Base-by-base conservation (phyloP, 2,329 filamentous ascomycete genomes). In the Uncinocarpus reesii region DNA sequence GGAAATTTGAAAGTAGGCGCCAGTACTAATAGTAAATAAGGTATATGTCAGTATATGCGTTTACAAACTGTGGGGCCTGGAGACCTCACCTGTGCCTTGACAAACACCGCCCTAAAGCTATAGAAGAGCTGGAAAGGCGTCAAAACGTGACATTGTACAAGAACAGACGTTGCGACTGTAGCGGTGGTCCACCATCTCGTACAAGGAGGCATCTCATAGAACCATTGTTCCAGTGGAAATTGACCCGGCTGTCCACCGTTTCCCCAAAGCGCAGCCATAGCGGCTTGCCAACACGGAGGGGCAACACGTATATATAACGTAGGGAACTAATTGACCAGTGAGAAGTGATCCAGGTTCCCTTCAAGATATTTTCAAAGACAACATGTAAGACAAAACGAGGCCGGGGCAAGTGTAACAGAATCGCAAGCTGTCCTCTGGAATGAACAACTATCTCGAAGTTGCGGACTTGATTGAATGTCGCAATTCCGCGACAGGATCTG, bases 151-250 rank as follows among this genome's bases (percentile, higher is more conserved):
- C 88, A 96, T 68, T 96, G 92, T 4, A 96, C 88, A 57, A 96
- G 71, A 13, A 88, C 80, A 57, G 88, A 94, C 8, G 84, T 92
- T 50, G 87, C 72, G 35, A 96, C 81, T 0, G 89, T 94, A 3
- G 89, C 88, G 20, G 87, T 89, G 18, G 92, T 96, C 92, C 92
- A 98, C 83, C 86, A 93, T 53, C 92, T 76, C 31, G 92, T 98
- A 67, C 89, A 94, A 21, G 92, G 80, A 2, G 92, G 92, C 84
- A 95, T 95, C 67, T 98, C 92, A 77, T 87, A 95, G 68, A 95
- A 96, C 92, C 92, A 98, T 57, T 90, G 84, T 68, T 96, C 92
- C 6, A 98, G 76, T 35, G 90, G 92, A 61, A 95, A 74, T 53
- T 78, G 75, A 48, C 73, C 72, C 53, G 71, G 71, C 49, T 70